These are phyloP conservation scores for Metarhizium album DNA, from an alignment of 2,329 filamentous ascomycete species.

Conservation along the genomic window DNA sequence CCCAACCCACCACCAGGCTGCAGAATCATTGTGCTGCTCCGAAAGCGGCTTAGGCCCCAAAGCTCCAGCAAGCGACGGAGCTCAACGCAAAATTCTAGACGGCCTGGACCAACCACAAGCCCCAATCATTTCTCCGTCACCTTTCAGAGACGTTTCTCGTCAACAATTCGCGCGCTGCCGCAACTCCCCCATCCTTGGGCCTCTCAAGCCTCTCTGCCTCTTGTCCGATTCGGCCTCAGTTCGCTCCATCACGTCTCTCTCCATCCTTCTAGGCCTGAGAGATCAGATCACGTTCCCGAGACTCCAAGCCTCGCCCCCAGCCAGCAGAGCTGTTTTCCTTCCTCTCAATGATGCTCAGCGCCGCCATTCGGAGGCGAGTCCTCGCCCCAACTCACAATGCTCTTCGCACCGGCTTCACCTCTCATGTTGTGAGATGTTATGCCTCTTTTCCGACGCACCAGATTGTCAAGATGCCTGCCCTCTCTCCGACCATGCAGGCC, in stretches of 20 bases:
- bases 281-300: constrained; percentile 4
- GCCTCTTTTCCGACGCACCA: constrained; percentile 90
- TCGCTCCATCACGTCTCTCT: constrained; percentile 5
- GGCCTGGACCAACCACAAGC: constrained; percentile 16
- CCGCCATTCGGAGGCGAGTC: constrained; percentile 51
- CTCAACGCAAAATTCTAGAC: constrained; percentile 32
- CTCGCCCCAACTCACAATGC: constrained; percentile 39
- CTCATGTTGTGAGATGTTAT: constrained; percentile 51
- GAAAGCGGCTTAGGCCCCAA: constrained; percentile 21
- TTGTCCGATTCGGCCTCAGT: constrained; percentile 11
- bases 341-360: constrained; percentile 49
- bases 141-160: constrained; percentile 19
- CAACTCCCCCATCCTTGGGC: constrained; percentile 2
- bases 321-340: constrained; percentile 18
- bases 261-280: not conserved
- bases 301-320: constrained; percentile 8
- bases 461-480: constrained; percentile 92
- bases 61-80: constrained; percentile 25
- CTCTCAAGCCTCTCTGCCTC: constrained; percentile 4
- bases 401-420: constrained; percentile 39
- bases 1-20: no score
- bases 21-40: constrained; percentile 7
- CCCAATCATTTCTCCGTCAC: constrained; percentile 25
- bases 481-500: constrained; percentile 94
- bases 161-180: constrained; percentile 20